phyloP scores from a whole-genome alignment of 1,284 basidiomycete species.

The Neonothopanus nambi region DNA sequence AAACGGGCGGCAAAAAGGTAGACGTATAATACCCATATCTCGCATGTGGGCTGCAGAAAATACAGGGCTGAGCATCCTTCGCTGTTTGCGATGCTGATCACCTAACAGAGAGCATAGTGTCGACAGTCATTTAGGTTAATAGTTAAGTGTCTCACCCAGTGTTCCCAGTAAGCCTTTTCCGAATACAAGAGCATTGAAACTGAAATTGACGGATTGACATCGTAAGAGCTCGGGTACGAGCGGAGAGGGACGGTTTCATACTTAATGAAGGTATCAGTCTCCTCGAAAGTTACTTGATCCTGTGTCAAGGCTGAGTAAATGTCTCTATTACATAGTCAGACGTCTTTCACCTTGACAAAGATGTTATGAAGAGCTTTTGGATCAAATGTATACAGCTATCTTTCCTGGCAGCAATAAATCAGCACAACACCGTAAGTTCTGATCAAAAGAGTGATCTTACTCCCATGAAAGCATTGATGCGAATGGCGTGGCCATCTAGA shows the following conservation, averaged over 20 bases:
- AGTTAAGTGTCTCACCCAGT: not conserved
- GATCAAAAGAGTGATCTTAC: too few species aligned
- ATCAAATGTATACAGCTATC: too few species aligned
- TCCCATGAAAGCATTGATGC: too few species aligned
- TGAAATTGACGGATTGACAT: not conserved
- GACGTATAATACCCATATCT: constrained; percentile 14
- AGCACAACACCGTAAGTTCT: too few species aligned
- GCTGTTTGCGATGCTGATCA: constrained; percentile 12
- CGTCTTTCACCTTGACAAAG: too few species aligned
- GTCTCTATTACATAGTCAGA: too few species aligned
- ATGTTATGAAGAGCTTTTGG: too few species aligned
- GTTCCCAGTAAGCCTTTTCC: constrained; percentile 2
- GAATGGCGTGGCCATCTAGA: too few species aligned
- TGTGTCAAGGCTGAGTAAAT: not conserved
- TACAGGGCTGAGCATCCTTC: constrained; percentile 15
- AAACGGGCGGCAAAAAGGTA: not conserved
- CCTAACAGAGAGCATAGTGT: not conserved
- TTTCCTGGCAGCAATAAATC: too few species aligned
- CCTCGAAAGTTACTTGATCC: constrained; percentile 10
- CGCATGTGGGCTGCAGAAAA: too few species aligned
- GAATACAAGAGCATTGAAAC: not conserved
- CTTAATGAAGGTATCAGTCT: constrained; percentile 3
- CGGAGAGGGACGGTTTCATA: not conserved
- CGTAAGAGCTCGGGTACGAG: too few species aligned
- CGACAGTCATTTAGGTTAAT: not conserved